These are phyloP conservation scores for Agroathelia rolfsii DNA, from an alignment of 1,284 basidiomycete genomes.

Conservation along the genomic window DNA sequence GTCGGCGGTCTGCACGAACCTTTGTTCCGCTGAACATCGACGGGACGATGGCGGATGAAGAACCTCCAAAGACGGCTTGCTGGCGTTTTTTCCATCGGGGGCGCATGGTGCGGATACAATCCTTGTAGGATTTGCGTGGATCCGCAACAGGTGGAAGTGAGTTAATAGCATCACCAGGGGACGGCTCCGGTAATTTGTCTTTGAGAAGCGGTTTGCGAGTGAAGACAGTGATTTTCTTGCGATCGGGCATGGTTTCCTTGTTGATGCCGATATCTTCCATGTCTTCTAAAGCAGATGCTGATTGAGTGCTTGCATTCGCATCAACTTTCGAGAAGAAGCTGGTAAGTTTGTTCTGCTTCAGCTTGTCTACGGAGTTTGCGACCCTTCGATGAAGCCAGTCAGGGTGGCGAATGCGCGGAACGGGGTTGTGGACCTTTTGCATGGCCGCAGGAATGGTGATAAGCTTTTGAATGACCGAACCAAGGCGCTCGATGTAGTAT, in stretches of 20 bases:
- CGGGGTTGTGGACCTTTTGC: slow-evolving; percentile 95
- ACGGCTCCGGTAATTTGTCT: slow-evolving; percentile 29
- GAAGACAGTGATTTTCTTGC: slow-evolving; percentile 45
- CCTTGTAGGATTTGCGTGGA: slow-evolving; percentile 58
- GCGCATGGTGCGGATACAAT: slow-evolving; percentile 76
- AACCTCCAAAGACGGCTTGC: slow-evolving; percentile 33
- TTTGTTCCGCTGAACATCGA: slow-evolving; percentile 74
- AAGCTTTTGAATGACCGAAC: slow-evolving; percentile 97
- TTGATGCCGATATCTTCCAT: slow-evolving; percentile 63
- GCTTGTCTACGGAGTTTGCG: slow-evolving; percentile 86
- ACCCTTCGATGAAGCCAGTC: slow-evolving; percentile 96
- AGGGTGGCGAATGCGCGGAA: slow-evolving; percentile 91
- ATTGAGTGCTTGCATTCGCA: slow-evolving; percentile 17
- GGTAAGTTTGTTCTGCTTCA: slow-evolving; percentile 95
- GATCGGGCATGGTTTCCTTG: slow-evolving; percentile 17
- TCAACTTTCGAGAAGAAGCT: slow-evolving; percentile 77
- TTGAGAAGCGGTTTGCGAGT: slow-evolving; percentile 37
- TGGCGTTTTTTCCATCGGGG: slow-evolving; percentile 69
- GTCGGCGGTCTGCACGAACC: slow-evolving; percentile 60
- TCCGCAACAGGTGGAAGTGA: slow-evolving; percentile 40
- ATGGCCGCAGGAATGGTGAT: slow-evolving; percentile 99
- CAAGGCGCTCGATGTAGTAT: slow-evolving; percentile 97
- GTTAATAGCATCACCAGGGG: slow-evolving; percentile 22
- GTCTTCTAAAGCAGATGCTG: slow-evolving; percentile 35
- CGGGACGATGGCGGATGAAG: slow-evolving; percentile 39